Evolutionary conservation across 345 rosid species (phyloP), one percentile per base, ranked within the genome.

Genomic region (Gossypium raimondii): DNA sequence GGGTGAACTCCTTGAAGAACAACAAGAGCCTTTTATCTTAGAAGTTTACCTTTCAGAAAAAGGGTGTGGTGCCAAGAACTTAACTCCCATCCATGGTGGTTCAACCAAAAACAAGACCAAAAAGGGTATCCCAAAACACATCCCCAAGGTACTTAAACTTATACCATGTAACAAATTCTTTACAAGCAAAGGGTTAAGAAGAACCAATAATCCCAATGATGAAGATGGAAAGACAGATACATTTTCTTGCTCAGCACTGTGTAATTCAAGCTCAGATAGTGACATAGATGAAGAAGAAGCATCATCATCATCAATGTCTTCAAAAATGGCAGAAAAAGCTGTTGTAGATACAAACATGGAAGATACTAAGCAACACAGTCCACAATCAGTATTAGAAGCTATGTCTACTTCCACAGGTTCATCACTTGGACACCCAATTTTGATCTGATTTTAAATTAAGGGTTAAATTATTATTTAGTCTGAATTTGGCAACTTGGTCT

Each of bases 1-100:
- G 45, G 77, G 81, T 22, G 87, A 90, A 34, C 73, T 86, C 50
- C 94, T 90, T 45, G 78, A 77, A 70, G 87, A 90, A 64, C 81
- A 82, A 48, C 90, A 90, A 70, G 94, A 90, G 22, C 92, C 92
- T 72, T 88, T 88, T 66, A 59, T 78, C 38, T 78, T 84, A 10
- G 81, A 85, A 48, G 75, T 60, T 74, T 82, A 83, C 78, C 87
- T 87, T 14, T 59, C 76, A 4, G 89, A 87, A 73, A 84, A 77
- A 82, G 78, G 88, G 52, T 53, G 11, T 70, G 48, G 18, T 5
- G 74, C 55, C 41, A 86, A 77, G 27, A 57, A 57, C 62, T 22
- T 57, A 57, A 57, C 62, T 22, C 24, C 62, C 29, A 3, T 56
- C 55, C 9, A 57, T 64, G 76, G 67, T 3, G 67, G 62, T 74